A percentile compares a stretch with the other conserved stretches of the same genome.
These are phyloP conservation scores for Mitragyna speciosa DNA, from an alignment of 257 asterid genomes.

Conservation along the genomic window DNA sequence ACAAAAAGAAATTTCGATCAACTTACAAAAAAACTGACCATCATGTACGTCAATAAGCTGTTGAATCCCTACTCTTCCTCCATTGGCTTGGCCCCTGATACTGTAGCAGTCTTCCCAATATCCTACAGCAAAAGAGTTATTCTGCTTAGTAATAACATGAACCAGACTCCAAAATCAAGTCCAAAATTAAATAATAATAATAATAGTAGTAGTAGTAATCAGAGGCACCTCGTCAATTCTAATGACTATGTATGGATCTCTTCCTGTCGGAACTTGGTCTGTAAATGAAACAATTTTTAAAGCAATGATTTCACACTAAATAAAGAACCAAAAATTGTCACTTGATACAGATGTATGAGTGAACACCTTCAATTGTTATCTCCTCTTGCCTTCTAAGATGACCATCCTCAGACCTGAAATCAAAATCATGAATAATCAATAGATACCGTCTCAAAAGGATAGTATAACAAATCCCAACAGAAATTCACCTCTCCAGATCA, in stretches of 20 bases:
- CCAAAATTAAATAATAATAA: too few relatives aligned
- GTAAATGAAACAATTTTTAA: conserved; percentile 27
- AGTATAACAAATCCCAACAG: not conserved
- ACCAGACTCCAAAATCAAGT: not conserved
- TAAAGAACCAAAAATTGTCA: not conserved
- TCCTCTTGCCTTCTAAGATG: conserved; percentile 61
- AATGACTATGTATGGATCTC: conserved; percentile 56
- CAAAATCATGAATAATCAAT: conserved; percentile 10
- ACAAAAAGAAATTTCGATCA: conserved; percentile 12
- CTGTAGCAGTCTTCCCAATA: conserved; percentile 34
- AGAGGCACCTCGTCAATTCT: conserved; percentile 48
- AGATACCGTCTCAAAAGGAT: conserved; percentile 7
- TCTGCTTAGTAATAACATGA: not conserved
- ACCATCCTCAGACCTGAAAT: conserved; percentile 59
- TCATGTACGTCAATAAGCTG: not conserved
- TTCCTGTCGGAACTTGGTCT: conserved; percentile 79
- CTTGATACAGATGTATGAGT: not conserved
- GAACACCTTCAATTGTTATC: conserved; percentile 72
- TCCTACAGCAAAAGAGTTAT: conserved; percentile 32
- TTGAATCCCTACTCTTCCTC: conserved; percentile 62
- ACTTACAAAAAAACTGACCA: conserved; percentile 13
- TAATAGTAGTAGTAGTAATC: too few relatives aligned
- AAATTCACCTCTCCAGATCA: conserved; percentile 43
- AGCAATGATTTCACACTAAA: not conserved
- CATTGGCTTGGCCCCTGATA: conserved; percentile 44